Conservation (phyloP, 306 rosid species). For the Lotus japonicus region DNA sequence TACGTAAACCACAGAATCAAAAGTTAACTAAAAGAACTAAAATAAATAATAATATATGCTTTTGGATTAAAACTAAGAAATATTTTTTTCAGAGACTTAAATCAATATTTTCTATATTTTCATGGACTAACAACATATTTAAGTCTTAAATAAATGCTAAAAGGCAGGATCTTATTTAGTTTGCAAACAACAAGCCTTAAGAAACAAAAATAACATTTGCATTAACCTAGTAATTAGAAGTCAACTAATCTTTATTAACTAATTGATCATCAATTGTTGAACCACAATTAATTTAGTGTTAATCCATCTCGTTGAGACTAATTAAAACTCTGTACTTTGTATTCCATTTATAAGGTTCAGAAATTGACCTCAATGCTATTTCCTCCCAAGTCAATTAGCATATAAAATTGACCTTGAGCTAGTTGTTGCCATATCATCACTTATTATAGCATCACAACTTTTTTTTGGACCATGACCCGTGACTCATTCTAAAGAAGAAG, state of each 20-base stretch:
- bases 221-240: conserved; percentile 24
- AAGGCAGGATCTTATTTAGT: no score
- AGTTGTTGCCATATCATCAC: conserved; percentile 8
- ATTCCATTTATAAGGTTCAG: conserved; percentile 13
- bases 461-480: conserved; percentile 31
- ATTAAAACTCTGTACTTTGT: neutral
- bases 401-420: conserved; percentile 25
- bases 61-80: no score
- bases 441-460: conserved; percentile 17
- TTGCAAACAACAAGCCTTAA: no score
- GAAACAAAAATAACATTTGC: conserved; percentile 25
- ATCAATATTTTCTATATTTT: no score
- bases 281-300: conserved; percentile 21
- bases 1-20: no score
- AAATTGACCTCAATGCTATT: conserved; percentile 17
- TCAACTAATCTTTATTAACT: conserved; percentile 21
- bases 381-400: conserved; percentile 20
- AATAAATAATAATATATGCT: no score
- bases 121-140: no score
- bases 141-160: no score
- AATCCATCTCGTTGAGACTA: neutral
- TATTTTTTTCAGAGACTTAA: no score
- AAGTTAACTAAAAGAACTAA: no score
- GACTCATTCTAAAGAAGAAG: conserved; percentile 23
- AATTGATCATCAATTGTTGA: conserved; percentile 22